phyloP scores from a whole-genome alignment of 225 moss, liverwort and hornwort genomes.

The Sphagnum contortum region DNA sequence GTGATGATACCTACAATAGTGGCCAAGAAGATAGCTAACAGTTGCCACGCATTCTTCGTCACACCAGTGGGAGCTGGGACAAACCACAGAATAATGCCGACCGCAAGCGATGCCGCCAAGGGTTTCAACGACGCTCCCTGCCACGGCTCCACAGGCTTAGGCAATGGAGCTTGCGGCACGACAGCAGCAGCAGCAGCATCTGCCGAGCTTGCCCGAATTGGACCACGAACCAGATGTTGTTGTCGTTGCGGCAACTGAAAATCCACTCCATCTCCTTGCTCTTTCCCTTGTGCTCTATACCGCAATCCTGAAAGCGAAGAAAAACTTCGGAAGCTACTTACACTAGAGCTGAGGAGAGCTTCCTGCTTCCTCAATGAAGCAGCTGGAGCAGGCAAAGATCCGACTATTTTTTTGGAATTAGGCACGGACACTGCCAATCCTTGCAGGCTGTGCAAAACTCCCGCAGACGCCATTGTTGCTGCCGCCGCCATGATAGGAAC shows the following conservation, averaged over 20 bases:
- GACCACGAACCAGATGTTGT: neutral
- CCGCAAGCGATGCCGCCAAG: constrained; percentile 60
- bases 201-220: constrained; percentile 24
- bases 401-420: neutral
- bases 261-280: neutral
- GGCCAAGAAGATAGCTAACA: constrained; percentile 88
- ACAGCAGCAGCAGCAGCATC: constrained; percentile 20
- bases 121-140: constrained; percentile 81
- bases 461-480: constrained; percentile 18
- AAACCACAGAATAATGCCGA: constrained; percentile 72
- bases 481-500: neutral
- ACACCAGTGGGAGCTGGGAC: constrained; percentile 73
- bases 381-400: neutral
- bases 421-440: neutral
- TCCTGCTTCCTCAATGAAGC: neutral
- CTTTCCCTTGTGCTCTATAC: neutral
- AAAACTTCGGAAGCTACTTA: neutral
- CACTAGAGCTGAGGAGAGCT: constrained; percentile 1
- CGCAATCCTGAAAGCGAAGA: neutral
- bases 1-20: constrained; percentile 96
- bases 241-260: neutral
- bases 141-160: constrained; percentile 68
- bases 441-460: constrained; percentile 2
- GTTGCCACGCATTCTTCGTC: constrained; percentile 89
- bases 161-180: constrained; percentile 21